Base-by-base conservation (phyloP, 1,284 basidiomycete genomes). In the Malassezia obtusa region DNA sequence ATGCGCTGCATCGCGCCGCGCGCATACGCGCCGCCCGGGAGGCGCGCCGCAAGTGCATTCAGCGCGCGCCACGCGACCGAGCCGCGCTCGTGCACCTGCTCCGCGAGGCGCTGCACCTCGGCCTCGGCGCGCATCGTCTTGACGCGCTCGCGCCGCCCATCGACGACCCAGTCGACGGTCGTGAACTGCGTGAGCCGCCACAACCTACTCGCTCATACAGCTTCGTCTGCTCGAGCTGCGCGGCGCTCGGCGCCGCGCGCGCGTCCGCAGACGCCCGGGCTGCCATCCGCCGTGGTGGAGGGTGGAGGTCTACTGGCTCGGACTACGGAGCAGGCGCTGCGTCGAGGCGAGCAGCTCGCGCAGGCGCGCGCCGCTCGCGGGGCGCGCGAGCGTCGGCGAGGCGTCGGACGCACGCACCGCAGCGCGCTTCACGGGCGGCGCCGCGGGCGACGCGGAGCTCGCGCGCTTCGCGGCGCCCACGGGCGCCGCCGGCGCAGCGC, bases 81-180 rank as follows among this genome's bases (percentile, higher is more conserved):
- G 31, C 43, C 30, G 14, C 45, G 36, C 35, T 45, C 39, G 28
- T 54, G 47, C 61, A 64, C 38, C 54, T 64, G 36, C 47, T 62
- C 37, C 59, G 60, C 38, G 60, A 65, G 4, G 59, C 50, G 45
- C 57, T 65, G 53, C 52, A 64, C 56, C 30, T 59, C 52, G 15
- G 51, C 63, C 10, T 62, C 55, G 38, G 64, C 60, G n/a, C 65
- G 54, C 24, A 63, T 58, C 8, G 66, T 37, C 25, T 69, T 59
- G 45, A 64, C 67, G 32, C 71, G 63, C 45, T 73, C 71, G 26
- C 71, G 60, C 8, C 64, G 64, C 28, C 58, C 63, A 31, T 73
- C 71, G 40, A 71, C 68, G 40, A 73, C 62, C 71, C 71, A 73
- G 39, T 73, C 71, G 4, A 72, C 68, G 21, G 71, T 72, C 2